Evolutionary conservation across 495 filamentous ascomycete genomes (phyloP).

Genomic region (Darksidea phi): DNA sequence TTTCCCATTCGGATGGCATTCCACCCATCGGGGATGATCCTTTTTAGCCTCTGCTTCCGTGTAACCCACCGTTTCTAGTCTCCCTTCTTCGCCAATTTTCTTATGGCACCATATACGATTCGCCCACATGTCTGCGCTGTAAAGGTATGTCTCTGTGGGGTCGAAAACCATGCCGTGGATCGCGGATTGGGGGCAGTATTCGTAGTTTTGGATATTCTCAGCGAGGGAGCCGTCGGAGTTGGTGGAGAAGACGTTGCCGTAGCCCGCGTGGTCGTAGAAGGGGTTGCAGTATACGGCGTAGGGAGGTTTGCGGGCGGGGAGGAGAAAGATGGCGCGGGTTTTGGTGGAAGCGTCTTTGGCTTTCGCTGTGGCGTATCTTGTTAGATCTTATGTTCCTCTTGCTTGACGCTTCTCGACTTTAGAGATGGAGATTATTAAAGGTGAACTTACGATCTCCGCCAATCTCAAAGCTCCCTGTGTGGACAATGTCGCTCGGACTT

Average conservation of each 20-base stretch:
- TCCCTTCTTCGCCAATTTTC: constrained; percentile 61
- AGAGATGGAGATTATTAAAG: background rate
- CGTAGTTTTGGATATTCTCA: constrained; percentile 74
- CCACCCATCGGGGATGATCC: constrained; percentile 83
- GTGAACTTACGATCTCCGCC: constrained; percentile 56
- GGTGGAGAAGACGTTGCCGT: constrained; percentile 74
- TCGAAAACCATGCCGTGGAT: constrained; percentile 92
- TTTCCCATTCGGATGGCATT: constrained; percentile 69
- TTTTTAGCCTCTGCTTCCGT: constrained; percentile 65
- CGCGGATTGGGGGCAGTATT: constrained; percentile 68
- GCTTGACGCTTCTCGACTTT: no score
- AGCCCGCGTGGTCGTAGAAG: constrained; percentile 81
- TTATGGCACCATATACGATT: constrained; percentile 86
- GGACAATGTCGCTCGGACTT: constrained; percentile 73
- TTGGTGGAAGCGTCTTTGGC: constrained; percentile 68
- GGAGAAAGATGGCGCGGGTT: constrained; percentile 81
- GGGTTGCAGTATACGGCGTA: constrained; percentile 82
- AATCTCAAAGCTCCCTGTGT: constrained; percentile 71
- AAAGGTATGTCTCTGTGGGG: constrained; percentile 77
- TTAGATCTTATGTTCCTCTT: constrained; percentile 1
- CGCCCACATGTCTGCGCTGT: constrained; percentile 78
- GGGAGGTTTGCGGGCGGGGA: constrained; percentile 71
- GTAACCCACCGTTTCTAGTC: constrained; percentile 64
- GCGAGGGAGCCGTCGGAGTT: constrained; percentile 60
- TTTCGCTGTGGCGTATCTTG: constrained; percentile 50